A percentile compares a stretch with the other conserved stretches of the same genome.
phyloP scores from a whole-genome alignment of 805 yeast species.

The Barnettozyma sucrosica region DNA sequence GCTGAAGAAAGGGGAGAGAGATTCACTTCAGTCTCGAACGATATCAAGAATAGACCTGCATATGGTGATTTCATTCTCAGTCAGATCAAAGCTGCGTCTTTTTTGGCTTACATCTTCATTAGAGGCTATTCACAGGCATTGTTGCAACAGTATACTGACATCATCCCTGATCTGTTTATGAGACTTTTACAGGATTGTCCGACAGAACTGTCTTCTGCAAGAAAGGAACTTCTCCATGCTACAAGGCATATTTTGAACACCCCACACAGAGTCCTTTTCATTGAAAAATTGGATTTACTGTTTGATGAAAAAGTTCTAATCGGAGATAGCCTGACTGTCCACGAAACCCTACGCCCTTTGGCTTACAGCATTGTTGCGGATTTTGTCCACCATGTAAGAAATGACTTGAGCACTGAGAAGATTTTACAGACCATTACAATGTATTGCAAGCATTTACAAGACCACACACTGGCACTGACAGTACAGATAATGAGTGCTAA shows the following conservation, averaged over 20 bases:
- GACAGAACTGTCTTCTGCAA: constrained; percentile 80
- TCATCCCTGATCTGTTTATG: constrained; percentile 82
- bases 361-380: constrained; percentile 97
- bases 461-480: constrained; percentile 74
- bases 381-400: constrained; percentile 85
- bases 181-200: constrained; percentile 93
- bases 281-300: constrained; percentile 78
- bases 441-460: constrained; percentile 76
- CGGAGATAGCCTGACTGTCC: constrained; percentile 89
- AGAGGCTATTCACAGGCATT: constrained; percentile 73
- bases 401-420: constrained; percentile 74
- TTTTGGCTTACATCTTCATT: constrained; percentile 84
- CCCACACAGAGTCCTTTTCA: constrained; percentile 72
- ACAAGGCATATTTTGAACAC: constrained; percentile 93
- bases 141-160: constrained; percentile 45
- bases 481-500: constrained; percentile 97
- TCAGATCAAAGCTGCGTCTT: constrained; percentile 94
- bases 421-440: constrained; percentile 83
- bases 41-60: constrained; percentile 66
- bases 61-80: constrained; percentile 87
- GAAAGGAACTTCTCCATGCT: constrained; percentile 90
- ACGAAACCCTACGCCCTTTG: constrained; percentile 83
- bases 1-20: constrained; percentile 52
- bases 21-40: constrained; percentile 68
- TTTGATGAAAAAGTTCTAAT: constrained; percentile 84